These are phyloP conservation scores for Physaria fendleri DNA, from an alignment of 345 rosid genomes.

Conservation along the genomic window DNA sequence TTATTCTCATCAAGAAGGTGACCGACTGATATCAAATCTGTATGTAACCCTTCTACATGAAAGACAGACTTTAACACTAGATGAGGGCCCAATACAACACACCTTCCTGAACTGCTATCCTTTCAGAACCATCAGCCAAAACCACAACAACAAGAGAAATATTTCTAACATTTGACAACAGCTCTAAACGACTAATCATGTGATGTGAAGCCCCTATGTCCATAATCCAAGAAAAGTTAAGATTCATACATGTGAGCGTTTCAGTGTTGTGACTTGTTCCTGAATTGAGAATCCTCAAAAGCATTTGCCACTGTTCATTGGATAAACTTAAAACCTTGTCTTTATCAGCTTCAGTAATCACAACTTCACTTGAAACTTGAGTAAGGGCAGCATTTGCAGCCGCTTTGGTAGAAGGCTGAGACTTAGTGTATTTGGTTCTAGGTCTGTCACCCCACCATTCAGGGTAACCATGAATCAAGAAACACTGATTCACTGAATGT, in stretches of 20 bases:
- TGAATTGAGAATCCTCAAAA: too few species aligned
- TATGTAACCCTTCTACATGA: too few species aligned
- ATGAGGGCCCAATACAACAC: too few species aligned
- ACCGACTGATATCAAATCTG: too few species aligned
- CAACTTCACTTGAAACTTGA: too few species aligned
- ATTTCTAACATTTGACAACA: neutral
- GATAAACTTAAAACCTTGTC: too few species aligned
- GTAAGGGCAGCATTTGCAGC: neutral
- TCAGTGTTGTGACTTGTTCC: too few species aligned
- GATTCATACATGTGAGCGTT: neutral
- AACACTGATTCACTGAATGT: neutral
- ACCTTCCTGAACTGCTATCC: too few species aligned
- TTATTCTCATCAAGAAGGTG: too few species aligned
- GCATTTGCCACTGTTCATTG: too few species aligned
- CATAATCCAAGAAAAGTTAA: neutral
- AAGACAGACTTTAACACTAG: too few species aligned
- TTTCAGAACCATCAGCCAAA: neutral
- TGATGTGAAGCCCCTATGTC: neutral
- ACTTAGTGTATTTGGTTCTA: neutral
- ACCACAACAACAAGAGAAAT: neutral
- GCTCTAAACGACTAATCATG: neutral
- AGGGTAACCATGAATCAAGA: neutral
- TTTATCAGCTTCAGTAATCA: too few species aligned
- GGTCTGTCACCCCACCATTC: neutral
- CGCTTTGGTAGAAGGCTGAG: neutral